Evolutionary conservation across 2,329 filamentous ascomycete genomes (phyloP).

Genomic region (Epichloe coenophiala): DNA sequence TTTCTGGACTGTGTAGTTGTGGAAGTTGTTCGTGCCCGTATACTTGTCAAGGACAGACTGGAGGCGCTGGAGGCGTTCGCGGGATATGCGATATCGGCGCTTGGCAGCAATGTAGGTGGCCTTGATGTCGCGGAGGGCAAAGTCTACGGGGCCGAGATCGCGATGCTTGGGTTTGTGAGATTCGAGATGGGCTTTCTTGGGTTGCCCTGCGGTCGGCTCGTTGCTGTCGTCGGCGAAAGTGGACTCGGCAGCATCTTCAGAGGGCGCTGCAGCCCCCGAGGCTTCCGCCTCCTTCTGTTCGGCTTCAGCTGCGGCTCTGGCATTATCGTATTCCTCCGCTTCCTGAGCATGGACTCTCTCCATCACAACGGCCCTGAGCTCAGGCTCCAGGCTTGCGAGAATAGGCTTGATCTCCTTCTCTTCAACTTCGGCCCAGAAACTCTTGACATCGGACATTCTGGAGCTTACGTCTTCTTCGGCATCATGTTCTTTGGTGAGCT

Average conservation of each 20-base stretch:
- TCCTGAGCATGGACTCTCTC: constrained; percentile 40
- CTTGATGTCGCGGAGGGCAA: constrained; percentile 62
- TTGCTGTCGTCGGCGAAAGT: background rate
- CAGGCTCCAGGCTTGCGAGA: constrained; percentile 47
- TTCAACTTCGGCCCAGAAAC: constrained; percentile 75
- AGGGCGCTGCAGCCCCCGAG: constrained; percentile 11
- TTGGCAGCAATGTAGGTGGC: constrained; percentile 71
- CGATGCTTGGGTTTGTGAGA: constrained; percentile 27
- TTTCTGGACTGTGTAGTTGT: constrained; percentile 97
- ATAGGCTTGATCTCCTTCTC: constrained; percentile 66
- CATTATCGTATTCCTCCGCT: constrained; percentile 12
- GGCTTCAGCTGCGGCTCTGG: background rate
- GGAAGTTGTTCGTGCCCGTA: constrained; percentile 77
- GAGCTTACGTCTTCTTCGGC: constrained; percentile 54
- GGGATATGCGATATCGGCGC: constrained; percentile 68
- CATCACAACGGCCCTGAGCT: constrained; percentile 48
- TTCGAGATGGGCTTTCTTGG: constrained; percentile 12
- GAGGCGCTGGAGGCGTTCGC: constrained; percentile 57
- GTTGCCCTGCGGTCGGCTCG: constrained; percentile 7
- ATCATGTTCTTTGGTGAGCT: constrained; percentile 59
- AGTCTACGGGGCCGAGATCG: constrained; percentile 39
- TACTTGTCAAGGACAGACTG: constrained; percentile 65
- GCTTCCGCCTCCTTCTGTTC: constrained; percentile 10
- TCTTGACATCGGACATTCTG: constrained; percentile 62
- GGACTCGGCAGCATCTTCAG: constrained; percentile 4